Percentiles rank a stretch among this genome's conserved stretches.
Evolutionary conservation across 495 filamentous ascomycete genomes (phyloP).

Genomic region (Bryoglossum gracile): DNA sequence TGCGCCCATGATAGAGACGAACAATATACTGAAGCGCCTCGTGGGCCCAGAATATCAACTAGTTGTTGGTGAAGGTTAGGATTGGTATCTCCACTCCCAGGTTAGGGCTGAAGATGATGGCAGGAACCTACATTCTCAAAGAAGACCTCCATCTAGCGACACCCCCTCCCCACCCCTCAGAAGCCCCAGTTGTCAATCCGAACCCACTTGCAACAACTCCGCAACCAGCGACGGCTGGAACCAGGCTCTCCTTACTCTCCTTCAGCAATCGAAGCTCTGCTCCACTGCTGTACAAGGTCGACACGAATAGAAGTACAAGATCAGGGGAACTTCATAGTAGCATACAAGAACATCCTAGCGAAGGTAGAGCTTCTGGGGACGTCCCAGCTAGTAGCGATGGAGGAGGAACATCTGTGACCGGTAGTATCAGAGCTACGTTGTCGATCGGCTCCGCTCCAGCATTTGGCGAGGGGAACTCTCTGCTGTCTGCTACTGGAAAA

Average conservation of each 20-base stretch:
- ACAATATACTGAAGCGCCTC: slow-evolving; percentile 76
- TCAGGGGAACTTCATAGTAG: slow-evolving; percentile 40
- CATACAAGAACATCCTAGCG: slow-evolving; percentile 53
- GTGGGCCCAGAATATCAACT: slow-evolving; percentile 73
- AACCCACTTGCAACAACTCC: slow-evolving; percentile 86
- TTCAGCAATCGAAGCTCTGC: slow-evolving; percentile 46
- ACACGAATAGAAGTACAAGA: slow-evolving; percentile 36
- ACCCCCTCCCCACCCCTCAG: slow-evolving; percentile 89
- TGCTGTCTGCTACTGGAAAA: slow-evolving; percentile 56
- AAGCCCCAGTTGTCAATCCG: slow-evolving; percentile 73
- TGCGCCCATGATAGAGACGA: slow-evolving; percentile 78
- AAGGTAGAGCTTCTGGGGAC: slow-evolving; percentile 55
- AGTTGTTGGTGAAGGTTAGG: slow-evolving; percentile 83
- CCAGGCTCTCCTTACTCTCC: slow-evolving; percentile 72
- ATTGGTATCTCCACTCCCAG: slow-evolving; percentile 3
- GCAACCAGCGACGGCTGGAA: slow-evolving; percentile 71
- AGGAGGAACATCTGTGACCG: slow-evolving; percentile 21
- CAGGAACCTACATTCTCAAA: slow-evolving; percentile 80
- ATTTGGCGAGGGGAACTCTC: slow-evolving; percentile 83
- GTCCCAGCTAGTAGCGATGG: slow-evolving; percentile 30
- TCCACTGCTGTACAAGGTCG: slow-evolving; percentile 39
- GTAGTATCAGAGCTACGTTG: slow-evolving; percentile 21
- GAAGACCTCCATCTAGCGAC: slow-evolving; percentile 90
- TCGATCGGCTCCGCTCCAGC: slow-evolving; percentile 46
- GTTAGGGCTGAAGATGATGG: slow-evolving; percentile 23